Evolutionary conservation across 2,329 filamentous ascomycete species (phyloP), one percentile per base, ranked within the genome.

Genomic region (Diaporthe vexans): DNA sequence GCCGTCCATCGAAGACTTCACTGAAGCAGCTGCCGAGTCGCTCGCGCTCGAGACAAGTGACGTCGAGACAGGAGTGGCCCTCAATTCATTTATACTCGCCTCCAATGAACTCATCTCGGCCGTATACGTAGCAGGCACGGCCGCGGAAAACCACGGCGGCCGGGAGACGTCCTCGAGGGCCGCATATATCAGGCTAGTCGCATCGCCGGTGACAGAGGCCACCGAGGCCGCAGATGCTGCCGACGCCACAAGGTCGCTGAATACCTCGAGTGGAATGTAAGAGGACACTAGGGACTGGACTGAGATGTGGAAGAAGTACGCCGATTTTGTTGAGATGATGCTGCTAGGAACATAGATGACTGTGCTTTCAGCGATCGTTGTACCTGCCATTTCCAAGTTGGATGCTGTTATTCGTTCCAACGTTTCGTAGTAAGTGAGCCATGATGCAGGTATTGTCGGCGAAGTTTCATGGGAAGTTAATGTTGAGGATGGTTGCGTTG

Each of bases 71-170:
- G 19, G 21, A 10, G 35, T 52, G 4, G 43, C 43, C 54, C 59
- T 43, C 21, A 72, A 10, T 1, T 37, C 13, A 7, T 48, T 52
- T 1, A 74, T 63, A 8, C 63, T 43, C 4, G 59, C 54, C 43
- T 72, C 52, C 9, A 74, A 40, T 0, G 33, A 13, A 17, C 19
- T 56, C 26, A 74, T 69, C 21, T 68, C 40, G 17, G 29, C n/a
- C 3, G 61, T 26, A 15, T 68, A 72, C 0, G 69, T 43, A 5
- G 51, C 33, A 10, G 73, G 73, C 1, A 74, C 26, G n/a, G 73
- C 73, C 3, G 52, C 54, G 11, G 24, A n/a, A 33, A 74, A 74
- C 73, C 68, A 74, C 7, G 52, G 15, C 19, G 73, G 73, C 4
- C 33, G 43, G 17, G 73, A 61, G 0, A n/a, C n/a, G 13, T 56